Conservation (phyloP, 495 filamentous ascomycete genomes). For the Hypoxylon trugodes region DNA sequence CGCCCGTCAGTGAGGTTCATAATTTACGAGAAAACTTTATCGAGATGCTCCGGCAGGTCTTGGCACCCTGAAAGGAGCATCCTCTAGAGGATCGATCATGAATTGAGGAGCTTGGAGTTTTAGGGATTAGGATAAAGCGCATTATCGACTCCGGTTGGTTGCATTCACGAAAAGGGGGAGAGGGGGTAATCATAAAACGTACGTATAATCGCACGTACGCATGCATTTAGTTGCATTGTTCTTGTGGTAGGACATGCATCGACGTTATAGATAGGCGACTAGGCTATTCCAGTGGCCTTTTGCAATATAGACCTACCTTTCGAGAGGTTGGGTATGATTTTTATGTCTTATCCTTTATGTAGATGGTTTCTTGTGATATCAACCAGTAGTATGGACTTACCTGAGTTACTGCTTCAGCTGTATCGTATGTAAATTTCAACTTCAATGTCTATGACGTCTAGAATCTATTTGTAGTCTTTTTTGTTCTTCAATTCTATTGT, state of each 20-base stretch:
- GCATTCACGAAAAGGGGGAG: conserved; percentile 4
- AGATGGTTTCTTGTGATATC: no score
- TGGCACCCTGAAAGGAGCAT: conserved; percentile 68
- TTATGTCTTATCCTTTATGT: no score
- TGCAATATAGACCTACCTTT: neutral
- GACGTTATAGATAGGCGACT: no score
- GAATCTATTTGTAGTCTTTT: no score
- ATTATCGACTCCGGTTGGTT: conserved; percentile 7
- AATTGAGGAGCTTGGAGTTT: neutral
- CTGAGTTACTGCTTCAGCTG: no score
- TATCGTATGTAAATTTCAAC: no score
- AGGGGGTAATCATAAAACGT: neutral
- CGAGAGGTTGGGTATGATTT: neutral
- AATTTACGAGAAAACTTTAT: conserved; percentile 83
- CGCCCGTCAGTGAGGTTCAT: conserved; percentile 76
- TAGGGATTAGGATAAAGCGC: conserved; percentile 4
- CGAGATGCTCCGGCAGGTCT: conserved; percentile 82
- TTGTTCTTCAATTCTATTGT: no score
- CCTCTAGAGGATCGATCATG: neutral
- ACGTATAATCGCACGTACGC: no score
- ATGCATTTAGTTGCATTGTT: conserved; percentile 14
- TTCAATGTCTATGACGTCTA: no score
- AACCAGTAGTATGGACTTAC: no score
- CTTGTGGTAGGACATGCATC: neutral
- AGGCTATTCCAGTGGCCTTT: neutral